A percentile compares a stretch with the other conserved stretches of the same genome.
Conservation (phyloP, 2,329 filamentous ascomycete species). For the Leptographium galeiforme region DNA sequence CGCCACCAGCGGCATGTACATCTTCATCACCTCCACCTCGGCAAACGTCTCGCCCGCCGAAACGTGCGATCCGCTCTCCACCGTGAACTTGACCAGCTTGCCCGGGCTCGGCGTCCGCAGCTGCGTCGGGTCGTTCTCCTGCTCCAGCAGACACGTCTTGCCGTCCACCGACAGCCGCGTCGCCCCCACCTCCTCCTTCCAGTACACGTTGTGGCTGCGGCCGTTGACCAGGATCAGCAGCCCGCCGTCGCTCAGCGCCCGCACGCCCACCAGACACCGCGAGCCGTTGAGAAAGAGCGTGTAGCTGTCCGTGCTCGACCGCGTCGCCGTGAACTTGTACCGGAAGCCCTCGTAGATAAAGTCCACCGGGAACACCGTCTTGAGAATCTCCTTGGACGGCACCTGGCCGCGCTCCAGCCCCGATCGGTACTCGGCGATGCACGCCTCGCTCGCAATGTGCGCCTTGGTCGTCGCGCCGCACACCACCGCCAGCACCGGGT, state of each 20-base stretch:
- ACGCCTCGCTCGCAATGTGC: constrained; percentile 83
- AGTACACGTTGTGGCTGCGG: constrained; percentile 96
- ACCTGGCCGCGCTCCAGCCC: constrained; percentile 96
- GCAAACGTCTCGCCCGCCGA: constrained; percentile 85
- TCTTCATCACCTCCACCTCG: constrained; percentile 99
- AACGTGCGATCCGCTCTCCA: constrained; percentile 90
- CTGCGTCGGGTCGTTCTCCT: constrained; percentile 98
- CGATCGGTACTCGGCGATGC: constrained; percentile 72
- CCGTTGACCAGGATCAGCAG: constrained; percentile 81
- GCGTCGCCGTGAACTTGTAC: constrained; percentile 96
- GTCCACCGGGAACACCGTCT: constrained; percentile 93
- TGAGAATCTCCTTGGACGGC: constrained; percentile 88
- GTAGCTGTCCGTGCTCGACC: constrained; percentile 86
- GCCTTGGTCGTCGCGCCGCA: constrained; percentile 93
- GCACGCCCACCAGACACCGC: constrained; percentile 85
- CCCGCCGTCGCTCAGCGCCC: constrained; percentile 85
- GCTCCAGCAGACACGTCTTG: constrained; percentile 95
- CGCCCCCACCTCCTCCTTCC: constrained; percentile 96
- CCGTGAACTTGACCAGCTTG: constrained; percentile 95
- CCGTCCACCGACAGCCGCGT: constrained; percentile 92
- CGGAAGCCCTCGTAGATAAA: constrained; percentile 96
- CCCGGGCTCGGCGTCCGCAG: constrained; percentile 87
- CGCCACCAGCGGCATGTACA: constrained; percentile 98
- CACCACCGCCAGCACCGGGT: constrained; percentile 85
- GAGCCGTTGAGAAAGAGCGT: constrained; percentile 98